phyloP scores from a whole-genome alignment of 2,329 filamentous ascomycete species.

The Colletotrichum truncatum region DNA sequence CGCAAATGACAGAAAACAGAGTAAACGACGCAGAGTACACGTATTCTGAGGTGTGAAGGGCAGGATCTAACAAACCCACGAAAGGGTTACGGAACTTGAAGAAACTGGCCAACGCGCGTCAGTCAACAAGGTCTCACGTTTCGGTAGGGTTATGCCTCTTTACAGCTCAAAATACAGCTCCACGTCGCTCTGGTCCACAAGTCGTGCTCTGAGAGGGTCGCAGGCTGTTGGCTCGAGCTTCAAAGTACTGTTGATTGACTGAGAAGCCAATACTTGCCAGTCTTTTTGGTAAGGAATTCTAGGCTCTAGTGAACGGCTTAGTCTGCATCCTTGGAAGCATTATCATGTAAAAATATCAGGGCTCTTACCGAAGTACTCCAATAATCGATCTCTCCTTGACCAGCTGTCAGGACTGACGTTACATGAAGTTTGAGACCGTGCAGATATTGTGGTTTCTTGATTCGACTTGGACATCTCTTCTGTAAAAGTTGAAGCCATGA shows the following conservation, averaged over 20 bases:
- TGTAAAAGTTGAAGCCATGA: conserved; percentile 34
- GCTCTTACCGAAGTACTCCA: conserved; percentile 32
- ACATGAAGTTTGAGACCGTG: neutral
- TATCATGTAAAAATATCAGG: no score
- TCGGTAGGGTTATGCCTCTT: neutral
- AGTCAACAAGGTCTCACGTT: neutral
- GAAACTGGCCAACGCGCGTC: conserved; percentile 29
- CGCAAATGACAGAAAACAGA: conserved; percentile 36
- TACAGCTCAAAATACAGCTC: neutral
- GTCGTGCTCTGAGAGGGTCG: conserved; percentile 33
- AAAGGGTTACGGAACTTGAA: conserved; percentile 36
- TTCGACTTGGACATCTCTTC: neutral
- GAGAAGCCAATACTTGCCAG: conserved; percentile 34
- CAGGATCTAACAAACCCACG: conserved; percentile 35
- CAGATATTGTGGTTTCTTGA: no score
- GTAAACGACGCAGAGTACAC: conserved; percentile 36
- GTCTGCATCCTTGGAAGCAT: no score
- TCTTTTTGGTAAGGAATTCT: conserved; percentile 18
- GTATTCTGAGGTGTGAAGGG: conserved; percentile 35
- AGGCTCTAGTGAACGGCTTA: neutral
- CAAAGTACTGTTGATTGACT: conserved; percentile 32
- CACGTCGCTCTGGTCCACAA: conserved; percentile 35
- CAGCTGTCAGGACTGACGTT: neutral
- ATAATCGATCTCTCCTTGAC: neutral
- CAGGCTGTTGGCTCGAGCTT: conserved; percentile 34